A percentile compares a stretch with the other conserved stretches of the same genome.
phyloP scores from a whole-genome alignment of 2,329 filamentous ascomycete species.

The Penicillium corylophilum region DNA sequence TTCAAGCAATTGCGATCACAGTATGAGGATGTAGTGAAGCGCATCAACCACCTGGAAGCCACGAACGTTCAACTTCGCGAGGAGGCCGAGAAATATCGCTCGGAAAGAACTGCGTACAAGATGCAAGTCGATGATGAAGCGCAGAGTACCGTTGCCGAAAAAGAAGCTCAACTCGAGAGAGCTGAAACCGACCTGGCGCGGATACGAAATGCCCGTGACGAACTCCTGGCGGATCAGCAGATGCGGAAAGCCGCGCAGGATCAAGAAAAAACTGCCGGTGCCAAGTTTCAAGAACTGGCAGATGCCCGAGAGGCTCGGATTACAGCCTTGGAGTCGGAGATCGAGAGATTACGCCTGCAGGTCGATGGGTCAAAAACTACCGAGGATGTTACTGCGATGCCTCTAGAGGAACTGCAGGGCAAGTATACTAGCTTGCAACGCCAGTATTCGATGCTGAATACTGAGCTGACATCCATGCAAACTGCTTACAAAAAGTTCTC shows the following conservation, averaged over 20 bases:
- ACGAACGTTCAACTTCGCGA: constrained; percentile 81
- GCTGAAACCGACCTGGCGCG: constrained; percentile 83
- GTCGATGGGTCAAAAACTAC: constrained; percentile 49
- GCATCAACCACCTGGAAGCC: constrained; percentile 87
- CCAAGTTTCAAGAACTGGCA: constrained; percentile 77
- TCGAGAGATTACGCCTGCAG: constrained; percentile 66
- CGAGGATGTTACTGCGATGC: constrained; percentile 58
- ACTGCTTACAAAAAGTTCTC: constrained; percentile 88
- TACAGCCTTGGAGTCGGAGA: constrained; percentile 74
- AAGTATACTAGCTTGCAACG: constrained; percentile 74
- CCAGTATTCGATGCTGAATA: constrained; percentile 80
- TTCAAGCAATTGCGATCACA: constrained; percentile 90
- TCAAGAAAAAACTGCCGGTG: constrained; percentile 66
- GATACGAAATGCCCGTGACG: constrained; percentile 80
- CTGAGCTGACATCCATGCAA: constrained; percentile 85
- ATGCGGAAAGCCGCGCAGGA: constrained; percentile 78
- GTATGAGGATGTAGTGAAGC: constrained; percentile 88
- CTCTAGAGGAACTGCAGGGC: constrained; percentile 68
- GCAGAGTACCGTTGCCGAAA: constrained; percentile 68
- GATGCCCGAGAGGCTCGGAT: constrained; percentile 80
- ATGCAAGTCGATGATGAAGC: constrained; percentile 79
- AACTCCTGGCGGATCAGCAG: constrained; percentile 76
- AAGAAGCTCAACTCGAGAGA: constrained; percentile 76
- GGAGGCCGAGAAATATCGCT: constrained; percentile 79
- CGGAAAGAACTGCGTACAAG: constrained; percentile 80